These are phyloP conservation scores for Cladophialophora chaetospira DNA, from an alignment of 2,329 filamentous ascomycete genomes.

Conservation along the genomic window DNA sequence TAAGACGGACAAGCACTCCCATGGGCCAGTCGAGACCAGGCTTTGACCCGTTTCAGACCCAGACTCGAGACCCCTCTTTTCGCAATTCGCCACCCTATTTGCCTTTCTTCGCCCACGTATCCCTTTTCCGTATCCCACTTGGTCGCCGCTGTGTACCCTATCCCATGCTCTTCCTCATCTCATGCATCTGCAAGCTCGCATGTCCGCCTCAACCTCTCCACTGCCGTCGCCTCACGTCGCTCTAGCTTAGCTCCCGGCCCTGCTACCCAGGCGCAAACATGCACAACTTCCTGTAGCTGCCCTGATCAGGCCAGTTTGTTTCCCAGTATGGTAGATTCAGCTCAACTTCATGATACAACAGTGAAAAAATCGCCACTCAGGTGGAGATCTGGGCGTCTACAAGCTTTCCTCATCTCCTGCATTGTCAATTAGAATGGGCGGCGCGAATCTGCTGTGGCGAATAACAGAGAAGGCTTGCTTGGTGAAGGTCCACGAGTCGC, in stretches of 20 bases:
- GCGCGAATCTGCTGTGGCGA: not conserved
- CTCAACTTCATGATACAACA: slow-evolving; percentile 22
- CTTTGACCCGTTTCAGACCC: slow-evolving; percentile 6
- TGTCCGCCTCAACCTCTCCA: not conserved
- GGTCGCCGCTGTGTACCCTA: not conserved
- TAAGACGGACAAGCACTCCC: not conserved
- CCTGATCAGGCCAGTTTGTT: slow-evolving; percentile 17
- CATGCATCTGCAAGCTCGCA: too few species aligned
- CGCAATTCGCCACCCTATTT: slow-evolving; percentile 19
- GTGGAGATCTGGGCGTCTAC: slow-evolving; percentile 8
- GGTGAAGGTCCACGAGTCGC: too few species aligned
- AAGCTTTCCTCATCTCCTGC: slow-evolving; percentile 1
- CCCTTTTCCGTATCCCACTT: not conserved
- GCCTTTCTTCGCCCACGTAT: not conserved
- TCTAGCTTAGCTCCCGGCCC: not conserved
- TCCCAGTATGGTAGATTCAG: slow-evolving; percentile 14
- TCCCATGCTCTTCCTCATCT: not conserved
- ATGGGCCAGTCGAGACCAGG: not conserved
- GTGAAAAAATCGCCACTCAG: slow-evolving; percentile 25
- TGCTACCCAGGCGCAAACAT: not conserved
- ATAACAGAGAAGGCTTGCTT: not conserved
- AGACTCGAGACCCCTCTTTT: slow-evolving; percentile 3
- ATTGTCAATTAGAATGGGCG: not conserved
- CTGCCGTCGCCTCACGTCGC: not conserved
- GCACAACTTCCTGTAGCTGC: slow-evolving; percentile 5